phyloP scores from a whole-genome alignment of 2,329 filamentous ascomycete species.

The Clarireedia paspali region DNA sequence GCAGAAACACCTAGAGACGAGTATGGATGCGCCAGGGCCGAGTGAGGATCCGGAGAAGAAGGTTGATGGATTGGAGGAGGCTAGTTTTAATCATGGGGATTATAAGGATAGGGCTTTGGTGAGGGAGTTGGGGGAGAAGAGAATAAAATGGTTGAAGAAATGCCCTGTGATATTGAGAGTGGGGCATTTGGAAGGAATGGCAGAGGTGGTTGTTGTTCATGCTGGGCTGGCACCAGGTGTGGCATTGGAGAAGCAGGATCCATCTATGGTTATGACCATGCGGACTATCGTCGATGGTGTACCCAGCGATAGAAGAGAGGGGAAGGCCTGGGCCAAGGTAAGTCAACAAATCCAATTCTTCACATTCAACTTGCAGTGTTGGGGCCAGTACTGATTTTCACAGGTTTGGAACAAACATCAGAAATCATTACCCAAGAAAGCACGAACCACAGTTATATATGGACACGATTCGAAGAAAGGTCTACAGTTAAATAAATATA shows the following conservation, averaged over 20 bases:
- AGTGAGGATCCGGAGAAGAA: constrained; percentile 25
- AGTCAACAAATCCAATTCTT: background rate
- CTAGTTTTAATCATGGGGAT: constrained; percentile 23
- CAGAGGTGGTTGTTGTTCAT: constrained; percentile 71
- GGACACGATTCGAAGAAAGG: constrained; percentile 77
- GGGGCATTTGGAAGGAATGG: constrained; percentile 51
- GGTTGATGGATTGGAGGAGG: constrained; percentile 21
- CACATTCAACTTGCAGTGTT: background rate
- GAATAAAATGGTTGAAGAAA: constrained; percentile 59
- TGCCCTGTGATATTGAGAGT: constrained; percentile 74
- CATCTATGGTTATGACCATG: constrained; percentile 87
- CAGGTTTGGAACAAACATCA: constrained; percentile 50
- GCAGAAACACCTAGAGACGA: constrained; percentile 25
- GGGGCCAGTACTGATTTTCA: constrained; percentile 12
- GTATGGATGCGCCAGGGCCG: constrained; percentile 17
- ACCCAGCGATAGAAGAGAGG: constrained; percentile 23
- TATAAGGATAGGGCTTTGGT: constrained; percentile 24
- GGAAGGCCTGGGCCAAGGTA: constrained; percentile 28
- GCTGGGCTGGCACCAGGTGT: constrained; percentile 76
- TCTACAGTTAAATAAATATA: constrained; percentile 59
- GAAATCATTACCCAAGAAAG: constrained; percentile 26
- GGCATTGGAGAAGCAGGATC: constrained; percentile 61
- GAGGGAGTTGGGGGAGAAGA: constrained; percentile 34
- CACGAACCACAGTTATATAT: constrained; percentile 66
- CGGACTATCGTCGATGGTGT: constrained; percentile 42